Evolutionary conservation across 2,329 filamentous ascomycete species (phyloP).

Genomic region (Pseudogymnoascus pannorum): DNA sequence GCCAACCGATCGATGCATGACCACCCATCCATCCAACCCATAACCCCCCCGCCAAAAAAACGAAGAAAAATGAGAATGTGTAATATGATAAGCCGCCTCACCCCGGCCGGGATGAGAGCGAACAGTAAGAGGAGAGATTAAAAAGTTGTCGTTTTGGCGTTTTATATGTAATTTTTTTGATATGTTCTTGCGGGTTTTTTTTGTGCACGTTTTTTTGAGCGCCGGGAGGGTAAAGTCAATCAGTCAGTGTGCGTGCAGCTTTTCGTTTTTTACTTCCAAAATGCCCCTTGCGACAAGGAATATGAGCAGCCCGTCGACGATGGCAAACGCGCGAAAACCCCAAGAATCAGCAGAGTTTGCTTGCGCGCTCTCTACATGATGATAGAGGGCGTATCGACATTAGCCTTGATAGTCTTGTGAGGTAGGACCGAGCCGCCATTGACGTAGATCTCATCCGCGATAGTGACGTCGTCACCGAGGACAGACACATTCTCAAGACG

Average conservation of each 20-base stretch:
- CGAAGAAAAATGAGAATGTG: neutral
- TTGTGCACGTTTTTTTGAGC: neutral
- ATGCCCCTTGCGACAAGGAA: neutral
- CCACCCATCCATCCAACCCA: neutral
- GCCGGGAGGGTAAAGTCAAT: too few species aligned
- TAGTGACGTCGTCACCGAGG: conserved; percentile 92
- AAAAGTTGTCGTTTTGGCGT: too few species aligned
- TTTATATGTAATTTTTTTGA: too few species aligned
- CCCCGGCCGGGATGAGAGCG: neutral
- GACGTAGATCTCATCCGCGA: conserved; percentile 97
- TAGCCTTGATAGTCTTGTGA: conserved; percentile 98
- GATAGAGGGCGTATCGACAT: conserved; percentile 74
- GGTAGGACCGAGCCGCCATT: conserved; percentile 93
- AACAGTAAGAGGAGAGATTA: neutral
- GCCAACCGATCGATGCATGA: neutral
- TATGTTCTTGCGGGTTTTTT: neutral
- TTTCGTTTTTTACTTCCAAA: neutral
- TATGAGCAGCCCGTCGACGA: neutral
- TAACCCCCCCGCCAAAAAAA: neutral
- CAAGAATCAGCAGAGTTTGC: neutral
- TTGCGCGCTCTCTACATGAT: conserved; percentile 48
- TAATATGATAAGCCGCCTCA: neutral
- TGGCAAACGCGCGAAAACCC: neutral
- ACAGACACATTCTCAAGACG: conserved; percentile 97
- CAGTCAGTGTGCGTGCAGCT: too few species aligned